These are phyloP conservation scores for Platismatia glauca DNA, from an alignment of 495 filamentous ascomycete species.

Conservation along the genomic window DNA sequence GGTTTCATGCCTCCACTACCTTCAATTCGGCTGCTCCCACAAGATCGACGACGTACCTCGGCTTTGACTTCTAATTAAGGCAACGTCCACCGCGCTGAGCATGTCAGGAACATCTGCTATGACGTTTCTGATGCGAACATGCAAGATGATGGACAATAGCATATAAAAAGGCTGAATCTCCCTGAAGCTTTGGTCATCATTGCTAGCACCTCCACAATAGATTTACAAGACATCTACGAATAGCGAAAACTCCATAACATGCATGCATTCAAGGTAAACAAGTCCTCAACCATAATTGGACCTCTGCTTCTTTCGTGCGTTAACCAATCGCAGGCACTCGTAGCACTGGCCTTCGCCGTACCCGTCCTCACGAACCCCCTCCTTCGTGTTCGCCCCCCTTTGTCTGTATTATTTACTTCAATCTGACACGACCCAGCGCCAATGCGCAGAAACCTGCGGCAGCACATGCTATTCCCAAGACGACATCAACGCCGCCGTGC, in stretches of 20 bases:
- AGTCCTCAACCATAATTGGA: neutral
- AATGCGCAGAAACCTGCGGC: conserved; percentile 36
- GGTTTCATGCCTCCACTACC: neutral
- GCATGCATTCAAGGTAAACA: conserved; percentile 9
- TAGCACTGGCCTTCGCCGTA: conserved; percentile 5
- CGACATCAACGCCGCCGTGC: conserved; percentile 38
- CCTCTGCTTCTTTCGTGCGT: neutral
- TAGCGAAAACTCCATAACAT: neutral
- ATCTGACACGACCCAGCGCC: conserved; percentile 19
- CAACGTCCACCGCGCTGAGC: conserved; percentile 1
- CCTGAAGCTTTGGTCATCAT: neutral
- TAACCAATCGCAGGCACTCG: neutral
- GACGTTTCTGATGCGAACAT: neutral
- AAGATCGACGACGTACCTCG: neutral
- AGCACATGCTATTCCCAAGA: conserved; percentile 39
- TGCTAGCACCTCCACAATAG: neutral
- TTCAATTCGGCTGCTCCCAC: neutral
- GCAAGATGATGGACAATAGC: neutral
- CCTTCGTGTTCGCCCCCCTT: neutral
- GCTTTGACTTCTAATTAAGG: neutral
- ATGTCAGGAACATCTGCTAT: neutral
- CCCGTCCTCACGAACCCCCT: conserved; percentile 1
- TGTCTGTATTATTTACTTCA: conserved; percentile 1
- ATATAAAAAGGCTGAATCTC: neutral
- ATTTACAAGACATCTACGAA: neutral